phyloP scores from a whole-genome alignment of 169 alveolate genomes.

The Cryptosporidium sp. region DNA sequence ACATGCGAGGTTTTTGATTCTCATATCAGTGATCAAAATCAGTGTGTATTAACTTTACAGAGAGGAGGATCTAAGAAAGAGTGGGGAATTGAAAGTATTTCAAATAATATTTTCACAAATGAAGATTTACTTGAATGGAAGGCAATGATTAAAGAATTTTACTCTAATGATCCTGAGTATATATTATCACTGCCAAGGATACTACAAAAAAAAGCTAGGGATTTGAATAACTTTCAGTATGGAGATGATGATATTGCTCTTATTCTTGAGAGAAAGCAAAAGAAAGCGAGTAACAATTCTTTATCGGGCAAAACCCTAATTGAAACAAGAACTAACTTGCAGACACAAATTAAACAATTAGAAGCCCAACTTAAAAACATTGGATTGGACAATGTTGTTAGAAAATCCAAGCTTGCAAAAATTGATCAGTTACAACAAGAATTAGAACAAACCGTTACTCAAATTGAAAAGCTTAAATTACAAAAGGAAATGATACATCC shows the following conservation, averaged over 20 bases:
- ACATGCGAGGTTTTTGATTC: constrained; percentile 58
- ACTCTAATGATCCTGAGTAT: constrained; percentile 33
- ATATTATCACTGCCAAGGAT: constrained; percentile 30
- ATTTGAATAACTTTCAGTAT: constrained; percentile 36
- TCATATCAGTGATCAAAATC: constrained; percentile 5
- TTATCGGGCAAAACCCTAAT: constrained; percentile 61
- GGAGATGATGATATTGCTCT: constrained; percentile 66
- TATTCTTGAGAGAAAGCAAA: constrained; percentile 51
- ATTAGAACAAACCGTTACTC: constrained; percentile 32
- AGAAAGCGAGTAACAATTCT: not conserved
- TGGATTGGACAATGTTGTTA: constrained; percentile 8
- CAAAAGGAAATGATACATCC: constrained; percentile 66
- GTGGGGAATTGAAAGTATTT: constrained; percentile 48
- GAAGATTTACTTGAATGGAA: constrained; percentile 74
- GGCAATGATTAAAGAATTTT: constrained; percentile 61
- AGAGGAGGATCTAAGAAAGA: constrained; percentile 74
- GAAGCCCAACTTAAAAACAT: constrained; percentile 48
- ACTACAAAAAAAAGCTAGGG: constrained; percentile 31
- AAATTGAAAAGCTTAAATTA: constrained; percentile 52
- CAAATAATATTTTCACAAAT: constrained; percentile 29
- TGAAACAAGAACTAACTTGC: constrained; percentile 58
- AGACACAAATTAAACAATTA: constrained; percentile 53
- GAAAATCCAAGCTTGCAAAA: constrained; percentile 31
- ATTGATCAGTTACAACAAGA: constrained; percentile 65
- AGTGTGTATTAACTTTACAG: constrained; percentile 41